A percentile compares a stretch with the other conserved stretches of the same genome.
Conservation (phyloP, 352 stramenopile genomes). For the Peronospora belbahrii region DNA sequence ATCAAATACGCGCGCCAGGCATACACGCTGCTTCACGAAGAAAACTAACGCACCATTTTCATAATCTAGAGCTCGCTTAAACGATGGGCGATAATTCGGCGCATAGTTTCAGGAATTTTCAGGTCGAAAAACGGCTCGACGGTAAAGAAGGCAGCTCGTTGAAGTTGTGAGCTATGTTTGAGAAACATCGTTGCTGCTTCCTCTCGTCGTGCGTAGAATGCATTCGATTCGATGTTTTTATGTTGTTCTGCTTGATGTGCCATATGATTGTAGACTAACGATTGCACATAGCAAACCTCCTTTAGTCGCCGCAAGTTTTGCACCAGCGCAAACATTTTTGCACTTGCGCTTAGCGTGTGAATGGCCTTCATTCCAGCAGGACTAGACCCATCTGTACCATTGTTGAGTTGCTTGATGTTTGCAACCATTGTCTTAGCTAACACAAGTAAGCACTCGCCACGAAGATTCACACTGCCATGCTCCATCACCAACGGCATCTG, state of each 20-base stretch:
- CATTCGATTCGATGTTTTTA: conserved; percentile 5
- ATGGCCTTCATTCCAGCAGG: conserved; percentile 12
- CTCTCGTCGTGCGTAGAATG: conserved; percentile 13
- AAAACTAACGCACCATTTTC: neutral
- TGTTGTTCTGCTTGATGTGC: conserved; percentile 14
- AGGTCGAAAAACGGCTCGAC: conserved; percentile 33
- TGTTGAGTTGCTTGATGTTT: conserved; percentile 18
- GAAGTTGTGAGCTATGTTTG: conserved; percentile 19
- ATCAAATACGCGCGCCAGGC: conserved; percentile 35
- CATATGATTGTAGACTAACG: conserved; percentile 35
- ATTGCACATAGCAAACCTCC: conserved; percentile 37
- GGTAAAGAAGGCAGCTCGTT: conserved; percentile 15
- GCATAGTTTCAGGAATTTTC: conserved; percentile 22
- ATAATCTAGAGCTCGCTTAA: conserved; percentile 11
- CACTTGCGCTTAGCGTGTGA: conserved; percentile 24
- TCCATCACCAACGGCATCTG: conserved; percentile 68
- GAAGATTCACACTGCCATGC: conserved; percentile 45
- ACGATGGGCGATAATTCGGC: conserved; percentile 19
- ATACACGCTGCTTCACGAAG: conserved; percentile 21
- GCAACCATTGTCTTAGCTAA: conserved; percentile 48
- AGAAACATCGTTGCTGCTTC: conserved; percentile 27
- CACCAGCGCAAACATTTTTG: conserved; percentile 24
- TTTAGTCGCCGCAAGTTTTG: conserved; percentile 32
- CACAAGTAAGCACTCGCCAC: conserved; percentile 46
- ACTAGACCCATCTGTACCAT: conserved; percentile 5